phyloP scores from a whole-genome alignment of 2,329 filamentous ascomycete species.

The Xylariaceae sp. region DNA sequence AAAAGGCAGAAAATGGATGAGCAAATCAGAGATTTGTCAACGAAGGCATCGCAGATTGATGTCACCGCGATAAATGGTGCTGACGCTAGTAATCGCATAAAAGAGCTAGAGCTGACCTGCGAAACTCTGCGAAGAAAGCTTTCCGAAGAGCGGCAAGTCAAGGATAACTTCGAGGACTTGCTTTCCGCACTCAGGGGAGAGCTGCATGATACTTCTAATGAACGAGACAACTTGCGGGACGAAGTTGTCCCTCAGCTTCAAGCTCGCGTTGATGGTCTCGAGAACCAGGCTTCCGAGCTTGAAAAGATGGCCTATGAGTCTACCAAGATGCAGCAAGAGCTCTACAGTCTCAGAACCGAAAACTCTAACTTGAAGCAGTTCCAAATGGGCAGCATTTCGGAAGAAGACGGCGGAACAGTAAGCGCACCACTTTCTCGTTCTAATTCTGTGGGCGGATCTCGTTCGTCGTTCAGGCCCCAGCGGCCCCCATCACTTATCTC shows the following conservation, averaged over 20 bases:
- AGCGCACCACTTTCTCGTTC: conserved; percentile 41
- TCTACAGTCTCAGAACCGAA: conserved; percentile 64
- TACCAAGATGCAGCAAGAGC: conserved; percentile 81
- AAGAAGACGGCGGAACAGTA: conserved; percentile 29
- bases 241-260: conserved; percentile 78
- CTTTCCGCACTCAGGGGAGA: conserved; percentile 79
- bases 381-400: conserved; percentile 37
- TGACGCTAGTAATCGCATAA: conserved; percentile 59
- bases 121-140: conserved; percentile 81
- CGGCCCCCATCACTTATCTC: conserved; percentile 44
- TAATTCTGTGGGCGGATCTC: conserved; percentile 37
- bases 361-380: conserved; percentile 52
- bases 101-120: conserved; percentile 73
- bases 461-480: conserved; percentile 49
- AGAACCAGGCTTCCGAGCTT: conserved; percentile 67
- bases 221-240: conserved; percentile 87
- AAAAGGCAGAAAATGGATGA: conserved; percentile 72
- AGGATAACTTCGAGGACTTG: conserved; percentile 91
- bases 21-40: conserved; percentile 78
- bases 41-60: conserved; percentile 64
- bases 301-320: conserved; percentile 75
- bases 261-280: conserved; percentile 72
- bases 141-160: conserved; percentile 78
- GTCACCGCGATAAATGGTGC: conserved; percentile 51
- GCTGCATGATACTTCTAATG: conserved; percentile 74